Base-by-base conservation (phyloP, 371 early-diverging fungal species). In the Choanephora cucurbitarum region DNA sequence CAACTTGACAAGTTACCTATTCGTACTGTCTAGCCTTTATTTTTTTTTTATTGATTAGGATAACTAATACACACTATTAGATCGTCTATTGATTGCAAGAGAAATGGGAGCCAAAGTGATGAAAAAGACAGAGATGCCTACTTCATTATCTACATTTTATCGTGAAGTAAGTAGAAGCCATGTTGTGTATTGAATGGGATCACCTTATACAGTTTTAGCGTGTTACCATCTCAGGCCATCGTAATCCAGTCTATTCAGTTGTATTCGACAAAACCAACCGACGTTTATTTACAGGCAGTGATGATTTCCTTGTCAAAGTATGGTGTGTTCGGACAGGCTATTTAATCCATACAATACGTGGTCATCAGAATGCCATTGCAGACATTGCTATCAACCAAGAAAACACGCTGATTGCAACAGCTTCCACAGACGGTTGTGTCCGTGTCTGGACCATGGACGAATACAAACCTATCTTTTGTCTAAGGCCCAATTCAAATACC, bases 261-360 rank as follows among this genome's bases (percentile, higher is more conserved):
- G 73, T 81, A 18, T 92, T 92, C 59, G 94, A 94, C 66, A 74
- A 82, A 45, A 86, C 91, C 0, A 83, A 89, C 28, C 66, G 73
- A 42, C 77, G 91, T 10, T 76, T 91, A 45, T 83, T 92, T 51
- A 94, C 94, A 1, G 85, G 89, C 37, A 89, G 92, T 66, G 96
- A 95, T 62, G 96, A 95, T 63, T 85, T 81, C 33, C 69, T 94
- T 18, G 86, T 94, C 58, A 94, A 93, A 56, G 79, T 93, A 10
- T 95, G 95, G 95, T 89, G 91, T 64, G 83, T 91, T 9, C 73
- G 83, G 6, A 86, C 90, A 1, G 96, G 95, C 11, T 83, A 84
- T 57, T 77, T 94, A 9, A 81, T 95, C 17, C 80, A 91, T 55
- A 89, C 94, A 0, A 75, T 95, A 13, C 80, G 93, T 41, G 94